Conservation (phyloP, 768 basidiomycete species). For the Amanita muscaria region DNA sequence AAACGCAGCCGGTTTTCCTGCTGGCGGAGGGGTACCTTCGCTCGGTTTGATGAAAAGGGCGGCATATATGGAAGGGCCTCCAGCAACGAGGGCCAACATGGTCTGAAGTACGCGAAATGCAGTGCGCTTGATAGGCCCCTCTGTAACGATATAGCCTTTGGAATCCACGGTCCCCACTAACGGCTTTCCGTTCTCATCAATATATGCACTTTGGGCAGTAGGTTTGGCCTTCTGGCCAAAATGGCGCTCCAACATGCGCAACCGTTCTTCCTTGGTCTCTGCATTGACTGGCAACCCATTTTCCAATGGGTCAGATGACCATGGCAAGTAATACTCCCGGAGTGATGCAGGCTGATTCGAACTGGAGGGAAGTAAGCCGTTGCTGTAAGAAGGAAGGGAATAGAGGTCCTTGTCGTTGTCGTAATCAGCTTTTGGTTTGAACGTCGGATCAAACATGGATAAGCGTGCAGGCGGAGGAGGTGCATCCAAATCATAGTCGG, state of each 20-base stretch:
- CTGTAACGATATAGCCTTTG: constrained; percentile 51
- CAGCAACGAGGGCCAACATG: constrained; percentile 41
- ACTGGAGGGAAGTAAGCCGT: neutral
- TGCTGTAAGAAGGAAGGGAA: constrained; percentile 10
- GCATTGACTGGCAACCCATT: constrained; percentile 35
- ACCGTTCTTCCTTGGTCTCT: constrained; percentile 55
- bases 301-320: constrained; percentile 41
- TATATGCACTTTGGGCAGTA: constrained; percentile 20
- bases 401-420: constrained; percentile 26
- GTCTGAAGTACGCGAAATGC: constrained; percentile 40
- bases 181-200: constrained; percentile 40
- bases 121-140: constrained; percentile 53
- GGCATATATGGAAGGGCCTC: constrained; percentile 51
- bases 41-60: constrained; percentile 53
- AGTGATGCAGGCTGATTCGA: constrained; percentile 8
- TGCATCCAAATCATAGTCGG: constrained; percentile 19
- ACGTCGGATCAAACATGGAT: constrained; percentile 26
- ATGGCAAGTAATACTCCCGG: constrained; percentile 27
- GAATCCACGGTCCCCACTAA: constrained; percentile 50
- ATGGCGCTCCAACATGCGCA: constrained; percentile 64
- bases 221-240: constrained; percentile 38
- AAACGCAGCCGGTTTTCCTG: constrained; percentile 42
- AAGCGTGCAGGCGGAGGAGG: constrained; percentile 9
- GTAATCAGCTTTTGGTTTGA: constrained; percentile 18
- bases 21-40: constrained; percentile 44